A percentile compares a stretch with the other conserved stretches of the same genome.
These are phyloP conservation scores for Telfairia occidentalis DNA, from an alignment of 331 rosid genomes.

Conservation along the genomic window DNA sequence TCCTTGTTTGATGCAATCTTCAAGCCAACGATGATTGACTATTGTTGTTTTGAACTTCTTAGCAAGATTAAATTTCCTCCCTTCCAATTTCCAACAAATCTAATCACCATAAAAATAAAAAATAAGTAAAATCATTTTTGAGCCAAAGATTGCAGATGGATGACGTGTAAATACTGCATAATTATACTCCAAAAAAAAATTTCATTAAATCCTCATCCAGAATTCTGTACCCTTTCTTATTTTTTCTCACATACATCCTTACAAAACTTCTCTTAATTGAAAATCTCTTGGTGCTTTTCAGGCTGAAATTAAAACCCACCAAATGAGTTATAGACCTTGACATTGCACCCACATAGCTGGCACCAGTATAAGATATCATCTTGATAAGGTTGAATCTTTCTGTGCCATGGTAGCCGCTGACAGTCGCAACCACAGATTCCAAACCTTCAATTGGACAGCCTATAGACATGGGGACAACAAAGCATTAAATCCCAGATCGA, in stretches of 20 bases:
- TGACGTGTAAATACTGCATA: background rate
- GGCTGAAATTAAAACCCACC: slow-evolving; percentile 30
- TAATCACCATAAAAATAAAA: slow-evolving; percentile 18
- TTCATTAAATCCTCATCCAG: background rate
- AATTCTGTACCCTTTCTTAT: background rate
- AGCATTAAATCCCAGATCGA: background rate
- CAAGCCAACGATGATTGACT: slow-evolving; percentile 81
- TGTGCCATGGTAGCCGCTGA: slow-evolving; percentile 63
- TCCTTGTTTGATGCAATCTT: slow-evolving; percentile 67
- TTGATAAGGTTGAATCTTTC: slow-evolving; percentile 63
- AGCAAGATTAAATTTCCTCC: slow-evolving; percentile 54
- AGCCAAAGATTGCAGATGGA: background rate
- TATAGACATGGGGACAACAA: background rate
- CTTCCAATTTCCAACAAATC: slow-evolving; percentile 74
- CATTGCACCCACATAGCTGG: slow-evolving; percentile 55
- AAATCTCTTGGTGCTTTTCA: background rate
- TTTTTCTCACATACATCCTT: background rate
- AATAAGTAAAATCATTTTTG: background rate
- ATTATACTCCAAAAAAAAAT: background rate
- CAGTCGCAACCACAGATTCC: slow-evolving; percentile 73
- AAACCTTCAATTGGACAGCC: slow-evolving; percentile 37
- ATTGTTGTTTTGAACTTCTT: slow-evolving; percentile 27
- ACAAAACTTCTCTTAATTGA: background rate
- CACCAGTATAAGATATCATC: slow-evolving; percentile 60
- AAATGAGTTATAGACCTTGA: slow-evolving; percentile 66